Conservation (phyloP, 116 monocot species). For the Trichopus zeylanicus region DNA sequence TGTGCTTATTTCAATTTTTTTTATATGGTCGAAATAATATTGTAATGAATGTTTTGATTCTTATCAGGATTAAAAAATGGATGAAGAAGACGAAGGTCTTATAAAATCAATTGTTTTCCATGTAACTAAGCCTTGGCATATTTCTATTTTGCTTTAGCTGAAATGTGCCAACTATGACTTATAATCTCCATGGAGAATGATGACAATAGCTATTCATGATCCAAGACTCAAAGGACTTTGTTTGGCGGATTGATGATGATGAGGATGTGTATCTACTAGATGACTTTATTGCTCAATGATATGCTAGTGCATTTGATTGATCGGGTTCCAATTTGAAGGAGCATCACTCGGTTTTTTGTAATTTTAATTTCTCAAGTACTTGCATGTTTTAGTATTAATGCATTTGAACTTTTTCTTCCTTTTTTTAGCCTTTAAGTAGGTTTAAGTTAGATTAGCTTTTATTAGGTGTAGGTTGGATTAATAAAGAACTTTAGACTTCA, state of each 20-base stretch:
- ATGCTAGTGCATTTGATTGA: slow-evolving; percentile 3
- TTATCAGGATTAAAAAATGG: slow-evolving; percentile 55
- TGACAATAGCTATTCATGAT: not conserved
- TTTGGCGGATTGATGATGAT: slow-evolving; percentile 60
- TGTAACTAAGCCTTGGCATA: slow-evolving; percentile 17
- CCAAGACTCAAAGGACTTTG: slow-evolving; percentile 56
- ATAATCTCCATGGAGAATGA: not conserved
- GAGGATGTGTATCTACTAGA: slow-evolving; percentile 20
- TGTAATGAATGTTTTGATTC: not conserved
- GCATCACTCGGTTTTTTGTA: too few species aligned
- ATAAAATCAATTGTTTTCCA: slow-evolving; percentile 67
- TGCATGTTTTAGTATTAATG: too few species aligned
- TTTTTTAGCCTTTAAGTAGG: too few species aligned
- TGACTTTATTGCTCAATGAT: slow-evolving; percentile 6
- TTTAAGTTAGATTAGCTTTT: too few species aligned
- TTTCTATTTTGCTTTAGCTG: slow-evolving; percentile 2
- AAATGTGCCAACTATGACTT: not conserved
- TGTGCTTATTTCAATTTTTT: slow-evolving; percentile 2
- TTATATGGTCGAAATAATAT: too few species aligned
- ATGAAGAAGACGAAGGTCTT: slow-evolving; percentile 71
- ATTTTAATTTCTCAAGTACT: too few species aligned
- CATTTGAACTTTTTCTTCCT: too few species aligned
- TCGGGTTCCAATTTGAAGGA: not conserved
- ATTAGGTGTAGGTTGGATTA: too few species aligned
- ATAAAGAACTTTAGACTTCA: too few species aligned